Evolutionary conservation across 169 alveolate genomes (phyloP).

Genomic region (Plasmodium gonderi): DNA sequence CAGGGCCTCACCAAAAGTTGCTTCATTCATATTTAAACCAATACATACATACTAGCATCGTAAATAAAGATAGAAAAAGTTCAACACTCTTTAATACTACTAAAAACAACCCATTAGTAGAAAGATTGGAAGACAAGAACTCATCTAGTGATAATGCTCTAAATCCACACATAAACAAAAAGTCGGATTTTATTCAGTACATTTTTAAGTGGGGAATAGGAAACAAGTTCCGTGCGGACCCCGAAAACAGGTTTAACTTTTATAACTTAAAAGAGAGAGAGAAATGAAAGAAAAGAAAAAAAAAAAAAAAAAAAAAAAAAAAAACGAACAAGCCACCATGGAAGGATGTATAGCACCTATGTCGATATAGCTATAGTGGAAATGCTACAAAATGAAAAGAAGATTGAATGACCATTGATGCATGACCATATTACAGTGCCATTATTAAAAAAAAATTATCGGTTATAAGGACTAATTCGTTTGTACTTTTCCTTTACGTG

Average conservation of each 20-base stretch:
- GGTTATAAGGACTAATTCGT: background rate
- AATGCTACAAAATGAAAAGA: no score
- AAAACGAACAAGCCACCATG: background rate
- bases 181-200: slow-evolving; percentile 75
- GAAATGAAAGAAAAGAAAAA: background rate
- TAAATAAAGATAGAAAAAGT: slow-evolving; percentile 41
- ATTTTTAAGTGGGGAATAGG: slow-evolving; percentile 87
- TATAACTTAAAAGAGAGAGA: background rate
- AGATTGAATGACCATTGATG: no score
- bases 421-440: no score
- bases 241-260: slow-evolving; percentile 78
- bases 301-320: background rate
- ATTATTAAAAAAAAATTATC: no score
- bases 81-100: slow-evolving; percentile 2
- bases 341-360: background rate
- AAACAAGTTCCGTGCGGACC: slow-evolving; percentile 80
- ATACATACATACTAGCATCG: slow-evolving; percentile 18
- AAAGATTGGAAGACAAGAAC: background rate
- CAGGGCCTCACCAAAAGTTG: no score
- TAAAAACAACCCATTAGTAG: background rate
- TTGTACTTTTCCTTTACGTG: background rate
- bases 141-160: background rate
- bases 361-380: background rate
- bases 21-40: background rate
- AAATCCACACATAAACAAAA: background rate